Conservation (phyloP, 805 yeast genomes). For the Hanseniaspora taiwanica region DNA sequence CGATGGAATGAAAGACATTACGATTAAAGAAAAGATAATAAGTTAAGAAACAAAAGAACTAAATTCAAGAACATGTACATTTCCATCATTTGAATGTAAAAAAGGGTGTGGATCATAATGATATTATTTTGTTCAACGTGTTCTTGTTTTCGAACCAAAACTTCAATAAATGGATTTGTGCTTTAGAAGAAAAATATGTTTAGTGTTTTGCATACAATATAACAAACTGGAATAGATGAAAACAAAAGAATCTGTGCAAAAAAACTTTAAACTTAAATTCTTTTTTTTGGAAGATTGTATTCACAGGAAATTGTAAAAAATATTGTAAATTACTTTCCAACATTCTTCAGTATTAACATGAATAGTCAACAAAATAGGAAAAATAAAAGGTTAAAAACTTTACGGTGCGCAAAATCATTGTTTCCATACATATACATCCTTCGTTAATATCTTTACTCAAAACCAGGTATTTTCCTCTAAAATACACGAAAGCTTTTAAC, state of each 20-base stretch:
- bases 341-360: no score
- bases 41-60: neutral
- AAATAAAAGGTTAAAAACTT: slow-evolving; percentile 1
- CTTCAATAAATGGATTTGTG: no score
- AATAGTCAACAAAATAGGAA: neutral
- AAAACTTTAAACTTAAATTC: no score
- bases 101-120: neutral
- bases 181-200: no score
- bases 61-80: neutral
- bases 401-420: neutral
- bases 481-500: no score
- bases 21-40: neutral
- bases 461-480: neutral
- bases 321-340: no score
- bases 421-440: neutral
- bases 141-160: no score
- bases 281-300: no score
- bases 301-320: no score
- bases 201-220: no score
- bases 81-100: neutral
- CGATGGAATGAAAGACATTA: neutral
- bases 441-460: neutral
- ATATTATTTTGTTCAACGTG: neutral
- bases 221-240: no score
- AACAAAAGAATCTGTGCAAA: no score